Conservation (phyloP, 805 yeast species). For the Wickerhamomyces sydowiorum region DNA sequence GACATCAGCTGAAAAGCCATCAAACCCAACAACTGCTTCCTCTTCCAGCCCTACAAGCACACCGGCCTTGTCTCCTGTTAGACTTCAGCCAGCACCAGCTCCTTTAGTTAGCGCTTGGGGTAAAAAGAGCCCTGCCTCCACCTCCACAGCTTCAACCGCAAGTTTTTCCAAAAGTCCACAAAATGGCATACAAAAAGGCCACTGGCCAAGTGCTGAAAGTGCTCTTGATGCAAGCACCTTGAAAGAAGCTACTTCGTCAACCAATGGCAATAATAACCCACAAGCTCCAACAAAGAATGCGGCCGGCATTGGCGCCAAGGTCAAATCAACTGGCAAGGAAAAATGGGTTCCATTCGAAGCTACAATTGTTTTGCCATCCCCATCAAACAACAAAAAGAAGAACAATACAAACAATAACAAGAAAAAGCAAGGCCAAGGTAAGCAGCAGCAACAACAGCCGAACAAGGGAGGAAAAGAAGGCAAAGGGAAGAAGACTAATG, state of each 20-base stretch:
- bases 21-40: neutral
- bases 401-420: slow-evolving; percentile 5
- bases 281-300: slow-evolving; percentile 1
- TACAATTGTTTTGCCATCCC: slow-evolving; percentile 33
- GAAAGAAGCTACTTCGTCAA: neutral
- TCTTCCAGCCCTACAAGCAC: neutral
- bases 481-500: slow-evolving; percentile 4
- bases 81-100: slow-evolving; percentile 22
- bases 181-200: slow-evolving; percentile 6
- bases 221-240: slow-evolving; percentile 4
- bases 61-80: slow-evolving; percentile 8
- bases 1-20: neutral
- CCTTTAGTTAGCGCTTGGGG: slow-evolving; percentile 24
- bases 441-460: slow-evolving; percentile 7
- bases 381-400: slow-evolving; percentile 1
- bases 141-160: neutral
- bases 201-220: slow-evolving; percentile 17
- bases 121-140: neutral
- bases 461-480: slow-evolving; percentile 1
- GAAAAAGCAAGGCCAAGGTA: slow-evolving; percentile 1
- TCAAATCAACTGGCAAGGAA: slow-evolving; percentile 34
- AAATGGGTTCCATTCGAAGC: slow-evolving; percentile 69
- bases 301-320: slow-evolving; percentile 1
- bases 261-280: neutral
- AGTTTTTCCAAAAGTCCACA: neutral